phyloP scores from a whole-genome alignment of 495 filamentous ascomycete genomes.

The Penicillium pancosmium region DNA sequence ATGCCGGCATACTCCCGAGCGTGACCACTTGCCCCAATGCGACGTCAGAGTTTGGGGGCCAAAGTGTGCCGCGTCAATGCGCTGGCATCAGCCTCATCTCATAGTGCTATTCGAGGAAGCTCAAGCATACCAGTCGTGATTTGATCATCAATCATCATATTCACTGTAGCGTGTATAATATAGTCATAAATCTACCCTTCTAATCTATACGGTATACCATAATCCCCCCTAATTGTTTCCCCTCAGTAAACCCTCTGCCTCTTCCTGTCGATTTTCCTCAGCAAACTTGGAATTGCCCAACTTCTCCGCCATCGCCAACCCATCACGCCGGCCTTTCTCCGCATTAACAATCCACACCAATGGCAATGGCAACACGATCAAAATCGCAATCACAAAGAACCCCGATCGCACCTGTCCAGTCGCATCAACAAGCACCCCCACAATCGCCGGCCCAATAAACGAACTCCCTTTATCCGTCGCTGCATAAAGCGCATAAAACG shows the following conservation, averaged over 20 bases:
- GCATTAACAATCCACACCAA: slow-evolving; percentile 79
- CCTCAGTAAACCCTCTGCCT: slow-evolving; percentile 38
- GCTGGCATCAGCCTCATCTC: not conserved
- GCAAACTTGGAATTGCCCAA: slow-evolving; percentile 38
- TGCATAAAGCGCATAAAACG: slow-evolving; percentile 91
- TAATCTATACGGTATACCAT: too few species aligned
- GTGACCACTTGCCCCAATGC: not conserved
- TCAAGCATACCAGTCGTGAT: not conserved
- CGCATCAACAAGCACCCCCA: slow-evolving; percentile 79
- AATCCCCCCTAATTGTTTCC: not conserved
- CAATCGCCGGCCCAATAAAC: slow-evolving; percentile 85
- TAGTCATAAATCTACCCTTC: too few species aligned
- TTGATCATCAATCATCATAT: not conserved
- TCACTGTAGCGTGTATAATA: not conserved
- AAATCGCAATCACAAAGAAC: slow-evolving; percentile 82
- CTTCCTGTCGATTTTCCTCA: slow-evolving; percentile 31
- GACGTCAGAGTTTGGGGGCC: not conserved
- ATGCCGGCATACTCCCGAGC: not conserved
- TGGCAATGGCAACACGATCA: slow-evolving; percentile 77
- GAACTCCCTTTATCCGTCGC: slow-evolving; percentile 92
- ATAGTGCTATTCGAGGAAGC: too few species aligned
- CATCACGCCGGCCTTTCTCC: slow-evolving; percentile 75
- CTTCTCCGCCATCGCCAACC: slow-evolving; percentile 60
- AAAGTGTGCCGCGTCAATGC: not conserved
- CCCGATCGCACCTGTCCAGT: slow-evolving; percentile 82